Evolutionary conservation across 2,329 filamentous ascomycete genomes (phyloP), one percentile per base, ranked within the genome.

Genomic region (Pseudomassariella vexata): DNA sequence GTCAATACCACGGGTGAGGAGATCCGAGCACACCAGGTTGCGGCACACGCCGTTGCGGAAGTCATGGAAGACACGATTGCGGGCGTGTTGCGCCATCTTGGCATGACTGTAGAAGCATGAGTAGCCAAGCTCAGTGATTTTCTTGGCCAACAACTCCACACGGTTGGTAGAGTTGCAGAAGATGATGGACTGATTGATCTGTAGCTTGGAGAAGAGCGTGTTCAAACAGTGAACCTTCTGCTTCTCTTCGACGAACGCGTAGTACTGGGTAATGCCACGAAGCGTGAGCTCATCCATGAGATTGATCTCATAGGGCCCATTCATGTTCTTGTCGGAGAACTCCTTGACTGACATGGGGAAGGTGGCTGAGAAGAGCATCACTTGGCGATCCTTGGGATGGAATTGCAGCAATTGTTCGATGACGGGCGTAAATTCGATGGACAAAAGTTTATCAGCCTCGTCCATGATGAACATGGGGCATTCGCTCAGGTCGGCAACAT

Each of bases 141-240:
- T 98, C 73, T 98, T 98, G 30, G 92, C 92, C 17, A 98, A 76
- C 32, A 98, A 73, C 63, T 98, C 92, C 39, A 98, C 92, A 45
- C 92, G 86, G 61, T 96, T 96, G 33, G 92, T 98, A 24, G 92
- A 98, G 65, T 98, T 98, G 68, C 92, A 98, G 69, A 98, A 98
- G 58, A 98, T 98, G 67, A 98, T 98, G 41, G 94, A 98, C 68
- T 98, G 92, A 66, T 98, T 98, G 67, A 98, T 98, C 63, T 98
- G 90, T 11, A 98, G 79, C 64, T 95, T 95, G 48, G 89, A 95
- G 70, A 98, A 98, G 42, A 98, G 81, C 1, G 92, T 98, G 68
- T 98, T 98, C 45, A 98, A 68, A 60, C 92, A 98, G 66, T 98
- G 94, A 14, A 98, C 92, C 66, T 98, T 98, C 58, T 95, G 87